Base-by-base conservation (phyloP, 139 green algal genomes). In the Tetraselmis striata region DNA sequence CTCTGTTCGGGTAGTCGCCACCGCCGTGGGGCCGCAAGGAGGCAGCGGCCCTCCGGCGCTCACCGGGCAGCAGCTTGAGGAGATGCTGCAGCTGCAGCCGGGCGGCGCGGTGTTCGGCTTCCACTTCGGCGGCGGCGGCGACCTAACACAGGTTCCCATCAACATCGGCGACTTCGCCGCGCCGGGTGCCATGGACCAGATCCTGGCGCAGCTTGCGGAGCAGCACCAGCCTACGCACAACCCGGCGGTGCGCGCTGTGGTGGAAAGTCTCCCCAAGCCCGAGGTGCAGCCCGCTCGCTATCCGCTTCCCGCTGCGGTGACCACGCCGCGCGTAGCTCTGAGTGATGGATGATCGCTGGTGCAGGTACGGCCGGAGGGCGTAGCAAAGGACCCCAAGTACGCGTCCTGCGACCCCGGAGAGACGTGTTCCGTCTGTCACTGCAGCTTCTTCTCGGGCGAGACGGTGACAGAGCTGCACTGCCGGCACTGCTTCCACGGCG, bases 381-480 rank as follows among this genome's bases (percentile, higher is more conserved):
- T 18, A 67, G 45, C 45, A 25, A 18, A 5, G 45, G 45, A 67
- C 45, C 18, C 45, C 5, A 67, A 67, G 45, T 67, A 67, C 18
- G 45, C 45, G 5, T 67, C 11, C 45, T 67, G 45, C 18, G 11
- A 67, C 11, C 18, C 86, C 23, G 86, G 84, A 23, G 86, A 89
- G 75, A 84, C 86, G 1, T 89, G 86, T 81, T 80, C 67, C 58
- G 80, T 89, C 1, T 89, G 86, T 59, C 86, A 89, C 74, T 84
- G 88, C 30, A 81, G 85, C 29, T 88, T 86, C 76, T 30, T 27
- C 1, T 59, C 76, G 28, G 77, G 75, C 23, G 80, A 88, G 28
- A 82, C 86, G 76, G 86, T 89, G n/a, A 25, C 88, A 67, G 84
- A 90, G 79, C 79, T 90, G 79, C 85, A 82, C 28, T 90, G 87